Evolutionary conservation across 306 rosid species (phyloP), one percentile per base, ranked within the genome.

Genomic region (Cucumis cinereus): DNA sequence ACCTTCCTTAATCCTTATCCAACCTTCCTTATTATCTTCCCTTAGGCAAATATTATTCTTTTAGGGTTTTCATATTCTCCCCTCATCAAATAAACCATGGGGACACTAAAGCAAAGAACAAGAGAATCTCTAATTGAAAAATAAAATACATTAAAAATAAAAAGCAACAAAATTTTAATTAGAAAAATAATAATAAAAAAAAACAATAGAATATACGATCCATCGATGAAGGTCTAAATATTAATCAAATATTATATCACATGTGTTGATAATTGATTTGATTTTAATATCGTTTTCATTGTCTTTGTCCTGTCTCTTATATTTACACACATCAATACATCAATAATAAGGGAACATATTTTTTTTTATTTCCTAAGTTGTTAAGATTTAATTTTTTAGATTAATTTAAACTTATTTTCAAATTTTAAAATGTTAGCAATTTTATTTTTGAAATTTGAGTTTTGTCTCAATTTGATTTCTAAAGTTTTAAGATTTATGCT

Each of bases 1-100:
- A 81, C 89, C 79, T 77, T 83, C n/a, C n/a, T n/a, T n/a, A n/a
- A 26, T 30, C 52, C 52, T 50, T 50, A 86, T 83, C 85, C 78
- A 28, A 28, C 69, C 79, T 45, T 55, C 57, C 74, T 74, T 33
- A 6, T 33, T 33, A 10, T 53, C 41, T 70, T 28, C 53, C 20
- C 15, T 40, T 69, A 12, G n/a, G n/a, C n/a, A 45, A 20, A 69
- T 14, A 23, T 23, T 45, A 23, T 69, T 12, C 11, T 69, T 0
- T 69, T 14, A 7, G 14, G 13, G 69, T 40, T n/a, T 66, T 66
- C 6, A 62, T 66, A 66, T 36, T 40, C 49, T 66, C 4, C 45
- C 20, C 26, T 7, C 50, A 66, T n/a, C 73, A 66, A 66, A 69
- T 23, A 47, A 70, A 47, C 8, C 10, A 70, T 24, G 2, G 17